Base-by-base conservation (phyloP, 2,329 filamentous ascomycete species). In the Penicillium sp. region DNA sequence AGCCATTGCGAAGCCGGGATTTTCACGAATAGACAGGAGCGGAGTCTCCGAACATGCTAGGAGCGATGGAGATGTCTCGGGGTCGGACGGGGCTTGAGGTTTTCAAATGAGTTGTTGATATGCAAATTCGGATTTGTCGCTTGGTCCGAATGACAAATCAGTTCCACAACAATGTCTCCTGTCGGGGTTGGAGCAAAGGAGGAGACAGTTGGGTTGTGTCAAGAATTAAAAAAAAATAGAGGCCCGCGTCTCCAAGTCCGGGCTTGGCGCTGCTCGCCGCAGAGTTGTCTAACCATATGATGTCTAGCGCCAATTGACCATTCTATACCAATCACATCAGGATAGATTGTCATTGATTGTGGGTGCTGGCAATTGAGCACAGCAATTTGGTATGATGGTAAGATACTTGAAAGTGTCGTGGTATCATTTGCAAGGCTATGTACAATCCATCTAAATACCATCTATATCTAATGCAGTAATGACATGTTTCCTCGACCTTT, bases 381-480 rank as follows among this genome's bases (percentile, higher is more conserved):
- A 27, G 24, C 9, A 5, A 4, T 34, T 10, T 34, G 11, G 8
- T 34, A 8, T 3, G 13, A 14, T 34, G 4, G 5, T 34, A 11
- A 14, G 9, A 34, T 34, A 34, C 10, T 34, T 34, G 31, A 34
- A 36, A 36, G 14, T 6, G 14, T 50, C 36, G 6, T 57, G 27
- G 40, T 43, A 43, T 53, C 50, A 43, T 60, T 44, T 22, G 53
- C 34, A 51, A 14, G 45, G 52, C 40, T 58, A 56, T 58, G 36
- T 53, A 58, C 40, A 54, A 44, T 36, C 13, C n/a, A 36, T 59
- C 16, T 60, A 43, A 51, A 50, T 50, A 46, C 39, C 43, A 50
- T 40, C 22, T 53, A 48, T 48, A 8, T 27, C 40, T 50, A 43
- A 50, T 38, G 44, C 32, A 16, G 44, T 54, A 39, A 48, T 46